Conservation (phyloP, 805 yeast genomes). For the Candida schatavii region DNA sequence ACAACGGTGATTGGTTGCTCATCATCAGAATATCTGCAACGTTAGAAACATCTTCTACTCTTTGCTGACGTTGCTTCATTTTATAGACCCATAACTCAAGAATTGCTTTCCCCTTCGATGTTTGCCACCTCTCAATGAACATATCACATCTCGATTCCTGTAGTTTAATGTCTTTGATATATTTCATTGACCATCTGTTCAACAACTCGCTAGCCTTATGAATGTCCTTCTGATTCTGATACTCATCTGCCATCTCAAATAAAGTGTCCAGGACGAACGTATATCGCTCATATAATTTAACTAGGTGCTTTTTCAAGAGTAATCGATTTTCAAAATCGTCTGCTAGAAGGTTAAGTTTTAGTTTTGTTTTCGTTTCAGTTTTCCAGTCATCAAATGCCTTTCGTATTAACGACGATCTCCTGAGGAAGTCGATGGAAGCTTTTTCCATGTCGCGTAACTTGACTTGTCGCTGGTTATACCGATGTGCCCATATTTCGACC, state of each 20-base stretch:
- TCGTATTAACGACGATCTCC: slow-evolving; percentile 3
- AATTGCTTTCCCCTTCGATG: slow-evolving; percentile 22
- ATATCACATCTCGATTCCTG: slow-evolving; percentile 34
- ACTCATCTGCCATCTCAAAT: slow-evolving; percentile 28
- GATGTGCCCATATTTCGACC: slow-evolving; percentile 20
- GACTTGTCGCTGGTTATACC: slow-evolving; percentile 14
- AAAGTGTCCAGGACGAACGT: slow-evolving; percentile 19
- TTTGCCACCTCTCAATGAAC: slow-evolving; percentile 32
- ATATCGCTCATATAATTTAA: slow-evolving; percentile 35
- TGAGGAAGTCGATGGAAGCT: slow-evolving; percentile 7
- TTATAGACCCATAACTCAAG: slow-evolving; percentile 40
- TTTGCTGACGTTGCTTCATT: slow-evolving; percentile 10
- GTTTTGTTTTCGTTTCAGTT: not conserved
- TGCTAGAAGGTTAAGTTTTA: slow-evolving; percentile 11
- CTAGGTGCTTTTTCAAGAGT: slow-evolving; percentile 23
- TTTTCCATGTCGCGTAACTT: slow-evolving; percentile 9
- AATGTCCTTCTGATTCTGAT: slow-evolving; percentile 26
- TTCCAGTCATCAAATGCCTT: slow-evolving; percentile 15
- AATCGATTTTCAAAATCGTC: slow-evolving; percentile 15
- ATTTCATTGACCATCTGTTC: slow-evolving; percentile 36
- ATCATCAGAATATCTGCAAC: slow-evolving; percentile 16
- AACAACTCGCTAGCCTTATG: slow-evolving; percentile 22
- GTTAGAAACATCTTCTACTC: slow-evolving; percentile 7
- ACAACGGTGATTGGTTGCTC: slow-evolving; percentile 32
- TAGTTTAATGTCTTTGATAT: slow-evolving; percentile 28